These are phyloP conservation scores for Pseudogymnoascus sp. DNA, from an alignment of 2,329 filamentous ascomycete genomes.

Conservation along the genomic window DNA sequence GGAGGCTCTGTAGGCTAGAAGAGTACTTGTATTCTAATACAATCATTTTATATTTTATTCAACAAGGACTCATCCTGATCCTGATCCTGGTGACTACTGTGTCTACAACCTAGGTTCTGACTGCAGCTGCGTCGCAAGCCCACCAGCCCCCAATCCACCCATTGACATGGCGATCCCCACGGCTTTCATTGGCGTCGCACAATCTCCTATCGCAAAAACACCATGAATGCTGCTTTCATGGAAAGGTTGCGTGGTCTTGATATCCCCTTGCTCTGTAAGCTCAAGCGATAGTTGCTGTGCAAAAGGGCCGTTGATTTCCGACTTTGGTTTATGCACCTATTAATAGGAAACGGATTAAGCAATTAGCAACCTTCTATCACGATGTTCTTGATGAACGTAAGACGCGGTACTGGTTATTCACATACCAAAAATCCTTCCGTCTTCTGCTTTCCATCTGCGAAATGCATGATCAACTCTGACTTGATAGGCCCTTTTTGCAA, in stretches of 20 bases:
- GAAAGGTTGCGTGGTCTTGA: conserved; percentile 39
- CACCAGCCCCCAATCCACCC: no score
- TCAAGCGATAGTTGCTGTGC: conserved; percentile 39
- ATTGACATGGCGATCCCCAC: no score
- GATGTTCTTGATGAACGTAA: no score
- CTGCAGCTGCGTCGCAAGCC: no score
- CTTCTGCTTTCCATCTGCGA: conserved; percentile 34
- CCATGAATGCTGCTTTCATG: conserved; percentile 43
- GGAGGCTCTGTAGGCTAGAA: no score
- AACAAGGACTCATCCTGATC: no score
- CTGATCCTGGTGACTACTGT: no score
- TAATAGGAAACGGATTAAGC: conserved; percentile 23
- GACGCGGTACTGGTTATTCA: no score
- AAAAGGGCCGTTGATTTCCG: conserved; percentile 34
- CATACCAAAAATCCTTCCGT: conserved; percentile 21
- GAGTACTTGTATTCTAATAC: no score
- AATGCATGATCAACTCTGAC: conserved; percentile 31
- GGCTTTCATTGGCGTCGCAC: conserved; percentile 10
- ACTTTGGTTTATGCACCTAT: conserved; percentile 32
- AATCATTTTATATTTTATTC: no score
- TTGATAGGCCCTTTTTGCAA: conserved; percentile 26
- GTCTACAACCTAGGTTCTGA: no score
- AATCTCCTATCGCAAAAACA: conserved; percentile 49
- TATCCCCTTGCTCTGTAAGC: conserved; percentile 35
- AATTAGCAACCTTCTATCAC: no score